Evolutionary conservation across 2,329 filamentous ascomycete genomes (phyloP).

Genomic region (Davidsoniella virescens): DNA sequence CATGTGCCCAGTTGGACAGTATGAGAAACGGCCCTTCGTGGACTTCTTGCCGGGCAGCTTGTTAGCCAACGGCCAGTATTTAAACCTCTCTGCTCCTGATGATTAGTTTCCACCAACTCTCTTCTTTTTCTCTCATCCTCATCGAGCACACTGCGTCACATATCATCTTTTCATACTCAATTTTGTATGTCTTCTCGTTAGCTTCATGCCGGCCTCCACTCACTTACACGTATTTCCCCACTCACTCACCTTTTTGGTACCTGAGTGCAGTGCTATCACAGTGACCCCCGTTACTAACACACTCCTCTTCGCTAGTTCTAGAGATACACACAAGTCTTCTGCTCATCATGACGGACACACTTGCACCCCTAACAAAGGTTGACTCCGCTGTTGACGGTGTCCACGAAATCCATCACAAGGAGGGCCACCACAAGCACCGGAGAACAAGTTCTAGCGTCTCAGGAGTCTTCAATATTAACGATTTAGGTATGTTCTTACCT

Average conservation of each 20-base stretch:
- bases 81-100: not conserved
- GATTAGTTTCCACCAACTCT: not conserved
- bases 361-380: constrained; percentile 57
- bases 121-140: not conserved
- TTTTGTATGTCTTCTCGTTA: not conserved
- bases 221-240: constrained; percentile 5
- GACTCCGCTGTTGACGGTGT: constrained; percentile 80
- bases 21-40: not conserved
- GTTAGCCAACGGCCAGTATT: not conserved
- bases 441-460: constrained; percentile 57
- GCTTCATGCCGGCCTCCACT: not conserved
- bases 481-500: constrained; percentile 50
- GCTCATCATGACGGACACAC: constrained; percentile 25
- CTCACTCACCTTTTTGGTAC: not conserved
- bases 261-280: not conserved
- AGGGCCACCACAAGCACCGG: constrained; percentile 46
- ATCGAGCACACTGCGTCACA: not conserved
- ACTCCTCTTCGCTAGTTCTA: not conserved
- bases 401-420: constrained; percentile 12
- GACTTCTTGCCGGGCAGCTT: not conserved
- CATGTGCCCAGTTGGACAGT: not conserved
- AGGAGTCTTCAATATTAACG: constrained; percentile 59
- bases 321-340: constrained; percentile 3
- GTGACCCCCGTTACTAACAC: not conserved
- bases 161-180: too few relatives aligned